A percentile compares a stretch with the other conserved stretches of the same genome.
phyloP scores from a whole-genome alignment of 345 rosid genomes.

The Eucalyptus victrix region DNA sequence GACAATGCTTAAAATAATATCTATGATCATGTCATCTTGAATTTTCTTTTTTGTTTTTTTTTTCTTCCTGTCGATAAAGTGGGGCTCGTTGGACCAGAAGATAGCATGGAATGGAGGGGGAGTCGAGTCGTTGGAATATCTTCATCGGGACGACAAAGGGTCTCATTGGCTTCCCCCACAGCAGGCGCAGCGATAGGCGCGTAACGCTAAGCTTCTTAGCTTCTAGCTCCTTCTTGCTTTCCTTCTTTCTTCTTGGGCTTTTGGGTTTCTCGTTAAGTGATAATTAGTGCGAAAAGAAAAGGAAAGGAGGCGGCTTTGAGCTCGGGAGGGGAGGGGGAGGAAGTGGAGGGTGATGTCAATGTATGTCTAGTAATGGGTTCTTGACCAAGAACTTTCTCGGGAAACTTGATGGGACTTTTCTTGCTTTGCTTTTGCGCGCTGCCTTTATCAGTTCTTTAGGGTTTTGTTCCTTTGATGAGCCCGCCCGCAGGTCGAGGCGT shows the following conservation, averaged over 20 bases:
- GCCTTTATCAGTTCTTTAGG: neutral
- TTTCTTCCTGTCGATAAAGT: neutral
- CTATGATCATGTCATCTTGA: neutral
- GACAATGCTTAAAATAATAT: neutral
- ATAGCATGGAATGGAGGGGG: neutral
- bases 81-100: neutral
- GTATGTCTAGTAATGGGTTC: neutral
- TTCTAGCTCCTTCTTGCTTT: neutral
- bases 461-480: neutral
- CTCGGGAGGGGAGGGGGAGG: neutral
- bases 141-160: neutral
- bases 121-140: neutral
- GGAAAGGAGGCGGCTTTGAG: neutral
- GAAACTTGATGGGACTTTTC: neutral
- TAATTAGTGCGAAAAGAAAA: neutral
- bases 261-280: neutral
- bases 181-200: neutral
- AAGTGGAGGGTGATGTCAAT: constrained; percentile 3
- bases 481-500: neutral
- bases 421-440: neutral
- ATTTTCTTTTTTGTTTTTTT: neutral
- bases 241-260: neutral
- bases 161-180: neutral
- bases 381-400: neutral
- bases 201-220: neutral